phyloP scores from a whole-genome alignment of 176 grass and related monocot genomes.

The Carex pumila region DNA sequence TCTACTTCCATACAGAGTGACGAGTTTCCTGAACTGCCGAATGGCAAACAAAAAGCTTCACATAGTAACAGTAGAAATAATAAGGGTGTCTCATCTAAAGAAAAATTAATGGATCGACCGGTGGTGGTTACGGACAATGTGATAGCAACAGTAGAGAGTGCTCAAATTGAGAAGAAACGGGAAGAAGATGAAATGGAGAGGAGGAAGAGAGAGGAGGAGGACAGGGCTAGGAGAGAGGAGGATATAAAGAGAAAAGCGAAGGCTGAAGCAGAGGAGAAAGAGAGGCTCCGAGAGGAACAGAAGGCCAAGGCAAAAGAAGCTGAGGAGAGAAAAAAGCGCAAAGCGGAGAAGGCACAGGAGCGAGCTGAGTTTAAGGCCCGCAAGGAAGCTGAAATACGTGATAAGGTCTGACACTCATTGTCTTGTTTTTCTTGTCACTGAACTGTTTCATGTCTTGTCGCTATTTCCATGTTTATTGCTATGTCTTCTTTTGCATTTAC shows the following conservation, averaged over 20 bases:
- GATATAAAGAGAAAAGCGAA: constrained; percentile 18
- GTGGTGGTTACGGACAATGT: neutral
- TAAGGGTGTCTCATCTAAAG: constrained; percentile 10
- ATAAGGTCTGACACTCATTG: constrained; percentile 42
- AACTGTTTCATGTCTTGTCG: neutral
- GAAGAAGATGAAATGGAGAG: constrained; percentile 20
- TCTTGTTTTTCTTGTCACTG: neutral
- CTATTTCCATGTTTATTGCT: neutral
- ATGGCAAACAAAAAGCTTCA: neutral
- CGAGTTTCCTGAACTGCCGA: constrained; percentile 2
- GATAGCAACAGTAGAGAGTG: neutral
- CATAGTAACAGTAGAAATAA: constrained; percentile 1
- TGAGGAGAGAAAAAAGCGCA: constrained; percentile 74
- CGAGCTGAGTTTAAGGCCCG: constrained; percentile 57
- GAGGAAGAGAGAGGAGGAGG: constrained; percentile 5
- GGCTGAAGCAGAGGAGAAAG: constrained; percentile 39
- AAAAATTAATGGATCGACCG: neutral
- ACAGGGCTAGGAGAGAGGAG: constrained; percentile 12
- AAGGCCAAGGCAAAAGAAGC: constrained; percentile 84
- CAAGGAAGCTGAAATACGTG: constrained; percentile 65
- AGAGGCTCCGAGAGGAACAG: constrained; percentile 51
- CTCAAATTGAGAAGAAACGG: constrained; percentile 13
- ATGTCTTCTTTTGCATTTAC: neutral
- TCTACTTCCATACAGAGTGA: neutral
- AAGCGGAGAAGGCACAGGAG: constrained; percentile 55